Percentiles rank a stretch among this genome's conserved stretches.
These are phyloP conservation scores for Wickerhamiella allomyrinae DNA, from an alignment of 805 yeast genomes.

Conservation along the genomic window DNA sequence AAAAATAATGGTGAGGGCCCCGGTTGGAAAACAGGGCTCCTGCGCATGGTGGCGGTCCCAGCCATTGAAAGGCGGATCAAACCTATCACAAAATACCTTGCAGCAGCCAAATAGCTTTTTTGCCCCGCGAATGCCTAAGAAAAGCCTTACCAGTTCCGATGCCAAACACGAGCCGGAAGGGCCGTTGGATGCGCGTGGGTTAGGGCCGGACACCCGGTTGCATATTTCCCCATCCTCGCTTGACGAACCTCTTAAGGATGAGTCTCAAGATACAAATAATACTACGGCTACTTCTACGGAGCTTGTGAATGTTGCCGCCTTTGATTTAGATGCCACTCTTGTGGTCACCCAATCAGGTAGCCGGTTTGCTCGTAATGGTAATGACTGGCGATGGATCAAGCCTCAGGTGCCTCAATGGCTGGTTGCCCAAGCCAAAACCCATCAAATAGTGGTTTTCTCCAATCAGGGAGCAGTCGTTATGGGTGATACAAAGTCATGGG, in stretches of 20 bases:
- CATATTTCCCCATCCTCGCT: too few relatives aligned
- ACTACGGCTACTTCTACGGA: neutral
- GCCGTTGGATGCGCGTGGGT: too few relatives aligned
- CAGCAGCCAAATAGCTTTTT: too few relatives aligned
- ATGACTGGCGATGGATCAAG: slow-evolving; percentile 62
- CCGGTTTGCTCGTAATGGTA: slow-evolving; percentile 40
- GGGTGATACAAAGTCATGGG: slow-evolving; percentile 25
- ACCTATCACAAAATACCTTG: too few relatives aligned
- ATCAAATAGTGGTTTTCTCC: slow-evolving; percentile 54
- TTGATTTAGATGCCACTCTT: slow-evolving; percentile 77
- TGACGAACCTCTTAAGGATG: too few relatives aligned
- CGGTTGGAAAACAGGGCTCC: neutral
- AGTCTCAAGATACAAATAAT: too few relatives aligned
- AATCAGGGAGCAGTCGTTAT: slow-evolving; percentile 65
- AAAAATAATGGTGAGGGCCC: neutral
- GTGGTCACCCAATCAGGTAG: slow-evolving; percentile 49
- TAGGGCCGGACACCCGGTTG: too few relatives aligned
- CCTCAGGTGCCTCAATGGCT: slow-evolving; percentile 9
- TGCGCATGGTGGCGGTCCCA: neutral
- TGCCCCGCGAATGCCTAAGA: too few relatives aligned
- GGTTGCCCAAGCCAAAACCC: slow-evolving; percentile 12
- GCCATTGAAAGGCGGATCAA: neutral
- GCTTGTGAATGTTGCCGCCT: slow-evolving; percentile 40
- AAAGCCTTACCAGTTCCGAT: too few relatives aligned
- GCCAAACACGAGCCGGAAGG: too few relatives aligned